Conservation (phyloP, 2,329 filamentous ascomycete species). For the Monilinia polystroma region DNA sequence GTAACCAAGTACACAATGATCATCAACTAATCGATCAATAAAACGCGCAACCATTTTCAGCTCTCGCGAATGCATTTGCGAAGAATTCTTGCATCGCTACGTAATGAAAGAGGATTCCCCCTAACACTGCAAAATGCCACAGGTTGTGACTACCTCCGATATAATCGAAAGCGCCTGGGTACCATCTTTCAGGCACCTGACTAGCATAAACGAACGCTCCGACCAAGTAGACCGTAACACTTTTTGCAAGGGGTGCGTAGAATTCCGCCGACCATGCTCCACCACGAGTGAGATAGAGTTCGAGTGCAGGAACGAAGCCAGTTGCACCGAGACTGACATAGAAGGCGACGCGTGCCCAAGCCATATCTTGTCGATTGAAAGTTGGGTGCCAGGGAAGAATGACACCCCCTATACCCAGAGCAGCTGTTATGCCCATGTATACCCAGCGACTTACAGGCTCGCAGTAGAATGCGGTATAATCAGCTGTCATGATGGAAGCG, state of each 20-base stretch:
- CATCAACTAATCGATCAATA: constrained; percentile 27
- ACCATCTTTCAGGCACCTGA: constrained; percentile 91
- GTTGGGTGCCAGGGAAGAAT: constrained; percentile 94
- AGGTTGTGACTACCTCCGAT: constrained; percentile 94
- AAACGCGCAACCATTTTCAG: constrained; percentile 42
- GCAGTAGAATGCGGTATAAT: constrained; percentile 99
- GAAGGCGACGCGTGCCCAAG: constrained; percentile 88
- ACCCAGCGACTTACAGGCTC: constrained; percentile 82
- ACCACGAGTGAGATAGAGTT: constrained; percentile 77
- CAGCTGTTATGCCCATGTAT: constrained; percentile 79
- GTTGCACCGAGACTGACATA: constrained; percentile 85
- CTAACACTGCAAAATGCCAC: constrained; percentile 92
- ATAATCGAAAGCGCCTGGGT: constrained; percentile 91
- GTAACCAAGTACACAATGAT: neutral
- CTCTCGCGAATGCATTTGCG: constrained; percentile 68
- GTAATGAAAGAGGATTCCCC: constrained; percentile 97
- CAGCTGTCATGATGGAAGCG: constrained; percentile 94
- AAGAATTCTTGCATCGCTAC: constrained; percentile 96
- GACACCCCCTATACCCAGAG: constrained; percentile 81
- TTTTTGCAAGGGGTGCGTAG: constrained; percentile 84
- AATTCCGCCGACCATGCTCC: constrained; percentile 81
- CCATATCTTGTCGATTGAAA: constrained; percentile 91
- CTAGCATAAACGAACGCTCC: constrained; percentile 88
- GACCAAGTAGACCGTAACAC: constrained; percentile 77
- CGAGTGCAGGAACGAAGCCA: constrained; percentile 83